Percentiles rank a stretch among this genome's conserved stretches.
Evolutionary conservation across 2,329 filamentous ascomycete species (phyloP).

Genomic region (Amylocarpus encephaloides): DNA sequence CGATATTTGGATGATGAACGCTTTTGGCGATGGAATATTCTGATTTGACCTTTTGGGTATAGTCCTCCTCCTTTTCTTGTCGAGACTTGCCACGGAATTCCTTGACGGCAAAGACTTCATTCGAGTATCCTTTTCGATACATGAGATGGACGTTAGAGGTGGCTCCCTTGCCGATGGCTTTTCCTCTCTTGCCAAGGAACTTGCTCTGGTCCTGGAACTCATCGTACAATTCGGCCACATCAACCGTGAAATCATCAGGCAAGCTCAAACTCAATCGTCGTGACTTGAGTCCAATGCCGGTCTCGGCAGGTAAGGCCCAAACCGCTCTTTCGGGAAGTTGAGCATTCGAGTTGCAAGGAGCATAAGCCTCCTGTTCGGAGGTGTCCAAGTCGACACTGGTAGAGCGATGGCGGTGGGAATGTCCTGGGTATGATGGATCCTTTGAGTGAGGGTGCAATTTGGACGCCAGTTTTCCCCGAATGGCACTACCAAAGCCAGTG

Average conservation of each 20-base stretch:
- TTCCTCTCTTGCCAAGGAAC: constrained; percentile 65
- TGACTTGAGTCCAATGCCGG: constrained; percentile 70
- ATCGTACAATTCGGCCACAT: constrained; percentile 59
- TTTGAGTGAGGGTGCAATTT: constrained; percentile 18
- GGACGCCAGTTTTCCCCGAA: constrained; percentile 21
- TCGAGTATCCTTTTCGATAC: constrained; percentile 56
- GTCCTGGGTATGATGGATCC: background rate
- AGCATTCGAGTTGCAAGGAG: constrained; percentile 24
- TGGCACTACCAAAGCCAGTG: constrained; percentile 21
- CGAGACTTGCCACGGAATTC: constrained; percentile 71
- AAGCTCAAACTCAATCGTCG: constrained; percentile 69
- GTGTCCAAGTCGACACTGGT: constrained; percentile 26
- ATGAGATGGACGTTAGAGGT: constrained; percentile 79
- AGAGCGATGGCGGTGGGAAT: constrained; percentile 16
- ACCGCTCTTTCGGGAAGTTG: constrained; percentile 35
- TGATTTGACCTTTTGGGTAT: constrained; percentile 84
- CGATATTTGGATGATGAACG: constrained; percentile 79
- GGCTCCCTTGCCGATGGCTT: constrained; percentile 73
- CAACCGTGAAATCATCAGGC: constrained; percentile 67
- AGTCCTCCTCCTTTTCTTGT: constrained; percentile 65
- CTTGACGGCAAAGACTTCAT: constrained; percentile 76
- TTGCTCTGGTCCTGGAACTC: constrained; percentile 68
- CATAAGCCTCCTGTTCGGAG: constrained; percentile 10
- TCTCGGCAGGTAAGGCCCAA: constrained; percentile 58
- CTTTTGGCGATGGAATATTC: constrained; percentile 86